Evolutionary conservation across 208 protist genomes (phyloP).

Genomic region (Crithidia sp.): DNA sequence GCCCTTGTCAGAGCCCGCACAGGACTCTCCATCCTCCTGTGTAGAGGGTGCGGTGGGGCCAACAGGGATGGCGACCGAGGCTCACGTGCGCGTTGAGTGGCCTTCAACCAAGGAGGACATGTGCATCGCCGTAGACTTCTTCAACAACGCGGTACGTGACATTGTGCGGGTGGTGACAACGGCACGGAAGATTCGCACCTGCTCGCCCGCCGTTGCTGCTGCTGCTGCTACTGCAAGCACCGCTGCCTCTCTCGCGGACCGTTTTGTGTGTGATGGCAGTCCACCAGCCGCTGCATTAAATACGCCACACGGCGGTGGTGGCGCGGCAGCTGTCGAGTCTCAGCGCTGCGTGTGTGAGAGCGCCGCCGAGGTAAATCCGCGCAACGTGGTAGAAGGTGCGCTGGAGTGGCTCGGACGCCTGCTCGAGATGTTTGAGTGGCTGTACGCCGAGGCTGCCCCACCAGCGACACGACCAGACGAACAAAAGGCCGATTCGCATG

Average conservation of each 20-base stretch:
- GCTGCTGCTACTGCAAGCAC: background rate
- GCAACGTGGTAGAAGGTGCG: slow-evolving; percentile 47
- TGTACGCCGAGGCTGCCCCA: slow-evolving; percentile 22
- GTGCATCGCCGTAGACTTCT: slow-evolving; percentile 18
- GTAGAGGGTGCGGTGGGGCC: background rate
- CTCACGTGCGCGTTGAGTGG: slow-evolving; percentile 23
- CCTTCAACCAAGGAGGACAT: slow-evolving; percentile 6
- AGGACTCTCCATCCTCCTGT: background rate
- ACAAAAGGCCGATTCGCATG: too few relatives aligned
- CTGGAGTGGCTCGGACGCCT: slow-evolving; percentile 43
- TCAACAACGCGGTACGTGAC: slow-evolving; percentile 22
- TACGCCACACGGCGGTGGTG: too few relatives aligned
- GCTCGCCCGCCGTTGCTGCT: background rate
- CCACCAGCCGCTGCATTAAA: too few relatives aligned
- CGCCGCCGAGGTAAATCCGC: slow-evolving; percentile 38
- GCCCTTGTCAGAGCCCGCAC: background rate
- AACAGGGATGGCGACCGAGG: slow-evolving; percentile 12
- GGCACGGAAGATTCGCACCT: background rate
- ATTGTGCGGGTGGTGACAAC: slow-evolving; percentile 7
- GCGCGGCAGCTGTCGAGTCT: background rate
- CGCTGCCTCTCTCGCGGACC: background rate
- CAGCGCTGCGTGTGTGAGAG: slow-evolving; percentile 24
- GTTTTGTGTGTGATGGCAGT: background rate
- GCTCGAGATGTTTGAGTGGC: slow-evolving; percentile 29
- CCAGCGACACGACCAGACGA: background rate